Base-by-base conservation (phyloP, 306 rosid genomes). In the Glycine soja region DNA sequence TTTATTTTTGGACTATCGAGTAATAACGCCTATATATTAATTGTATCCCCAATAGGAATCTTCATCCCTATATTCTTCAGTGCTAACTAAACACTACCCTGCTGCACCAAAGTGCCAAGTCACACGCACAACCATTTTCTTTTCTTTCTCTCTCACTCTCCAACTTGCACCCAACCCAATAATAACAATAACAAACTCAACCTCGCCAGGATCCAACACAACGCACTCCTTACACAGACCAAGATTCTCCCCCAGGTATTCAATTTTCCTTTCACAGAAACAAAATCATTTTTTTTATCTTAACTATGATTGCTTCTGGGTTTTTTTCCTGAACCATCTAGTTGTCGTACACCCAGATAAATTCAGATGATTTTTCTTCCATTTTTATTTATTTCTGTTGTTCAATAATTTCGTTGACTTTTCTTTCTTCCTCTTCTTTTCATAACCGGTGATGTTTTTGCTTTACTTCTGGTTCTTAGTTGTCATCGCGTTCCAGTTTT, bases 161-260 rank as follows among this genome's bases (percentile, higher is more conserved):
- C 24, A 43, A 59, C 59, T 59, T 12, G 14, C 70, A 11, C 8
- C 18, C 9, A 53, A n/a, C 4, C 30, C 46, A 42, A 7, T 8
- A 42, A 7, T 8, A 42, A 42, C 30, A 15, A 24, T 24, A 24
- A 24, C 30, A 24, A 24, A 9, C 42, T 8, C 3, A 48, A 30
- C 62, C 47, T 71, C 53, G 52, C 38, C 40, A 56, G n/a, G 59
- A 76, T 15, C 70, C 6, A 61, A 47, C 46, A 30, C 62, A 34
- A 63, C 45, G 30, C 30, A 24, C 30, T 24, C 2, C 30, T 24
- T 24, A 24, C 1, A 24, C 13, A 40, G 43, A 15, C 61, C 53
- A 74, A 68, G 67, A 57, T 61, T 79, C 74, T 47, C 24, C 6
- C 77, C 6, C 73, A 74, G 87, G 84, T 84, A 73, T 13, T 77